Conservation (phyloP, 495 filamentous ascomycete species). For the Penicillium coprophilum region DNA sequence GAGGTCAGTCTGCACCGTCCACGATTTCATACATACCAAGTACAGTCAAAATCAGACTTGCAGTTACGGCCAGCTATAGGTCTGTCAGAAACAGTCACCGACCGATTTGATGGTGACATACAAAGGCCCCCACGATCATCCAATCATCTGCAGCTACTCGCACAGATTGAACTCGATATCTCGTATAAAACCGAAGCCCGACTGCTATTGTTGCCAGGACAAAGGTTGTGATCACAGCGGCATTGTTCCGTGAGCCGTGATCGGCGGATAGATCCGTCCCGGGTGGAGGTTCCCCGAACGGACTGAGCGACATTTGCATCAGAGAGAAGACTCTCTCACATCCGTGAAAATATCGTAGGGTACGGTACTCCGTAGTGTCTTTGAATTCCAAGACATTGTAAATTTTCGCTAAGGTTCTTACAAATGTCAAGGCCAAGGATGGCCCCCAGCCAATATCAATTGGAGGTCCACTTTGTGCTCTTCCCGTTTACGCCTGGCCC, state of each 20-base stretch:
- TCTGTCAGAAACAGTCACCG: neutral
- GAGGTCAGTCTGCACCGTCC: neutral
- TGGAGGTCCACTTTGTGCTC: neutral
- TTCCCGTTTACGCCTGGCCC: too few relatives aligned
- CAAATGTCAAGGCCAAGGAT: neutral
- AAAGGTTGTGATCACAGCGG: neutral
- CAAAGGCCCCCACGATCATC: neutral
- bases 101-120: neutral
- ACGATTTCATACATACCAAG: neutral
- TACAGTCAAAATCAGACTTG: neutral
- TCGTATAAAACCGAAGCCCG: neutral
- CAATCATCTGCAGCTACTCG: neutral
- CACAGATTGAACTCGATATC: neutral
- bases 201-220: neutral
- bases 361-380: too few relatives aligned
- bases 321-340: neutral
- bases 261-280: neutral
- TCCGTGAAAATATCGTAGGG: neutral
- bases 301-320: neutral
- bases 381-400: too few relatives aligned
- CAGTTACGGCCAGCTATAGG: neutral
- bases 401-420: too few relatives aligned
- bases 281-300: neutral
- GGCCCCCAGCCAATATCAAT: neutral
- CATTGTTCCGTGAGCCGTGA: neutral